Conservation (phyloP, 305 asterid genomes). For the Fraxinus nigra region DNA sequence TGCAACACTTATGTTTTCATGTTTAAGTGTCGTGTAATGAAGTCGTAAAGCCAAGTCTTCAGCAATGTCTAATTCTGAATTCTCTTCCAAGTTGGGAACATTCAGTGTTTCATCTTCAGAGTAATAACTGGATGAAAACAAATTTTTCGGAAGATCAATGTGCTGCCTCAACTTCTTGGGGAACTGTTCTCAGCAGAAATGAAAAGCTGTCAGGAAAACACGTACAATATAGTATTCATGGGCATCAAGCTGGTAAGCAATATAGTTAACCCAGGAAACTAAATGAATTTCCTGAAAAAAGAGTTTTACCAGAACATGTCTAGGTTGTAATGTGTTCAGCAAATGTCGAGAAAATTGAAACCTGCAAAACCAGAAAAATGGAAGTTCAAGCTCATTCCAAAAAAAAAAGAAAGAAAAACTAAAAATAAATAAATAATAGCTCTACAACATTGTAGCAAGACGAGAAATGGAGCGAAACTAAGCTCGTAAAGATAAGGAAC, state of each 20-base stretch:
- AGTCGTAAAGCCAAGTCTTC: conserved; percentile 43
- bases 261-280: conserved; percentile 1
- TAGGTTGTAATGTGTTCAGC: conserved; percentile 64
- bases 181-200: conserved; percentile 42
- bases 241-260: not conserved
- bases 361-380: conserved; percentile 38
- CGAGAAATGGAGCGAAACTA: not conserved
- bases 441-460: not conserved
- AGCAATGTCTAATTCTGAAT: conserved; percentile 46
- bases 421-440: not conserved
- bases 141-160: conserved; percentile 24
- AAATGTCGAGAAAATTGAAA: conserved; percentile 40
- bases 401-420: not conserved
- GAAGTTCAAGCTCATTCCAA: not conserved
- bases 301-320: conserved; percentile 56
- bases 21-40: conserved; percentile 37
- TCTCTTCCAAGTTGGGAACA: conserved; percentile 41
- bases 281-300: not conserved
- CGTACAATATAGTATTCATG: not conserved
- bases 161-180: conserved; percentile 55
- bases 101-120: conserved; percentile 40
- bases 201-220: not conserved
- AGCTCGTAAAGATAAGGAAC: not conserved
- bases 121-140: conserved; percentile 44
- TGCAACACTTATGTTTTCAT: conserved; percentile 32